A percentile compares a stretch with the other conserved stretches of the same genome.
These are phyloP conservation scores for Ophiostoma himal-ulmi DNA, from an alignment of 2,329 filamentous ascomycete genomes.

Conservation along the genomic window DNA sequence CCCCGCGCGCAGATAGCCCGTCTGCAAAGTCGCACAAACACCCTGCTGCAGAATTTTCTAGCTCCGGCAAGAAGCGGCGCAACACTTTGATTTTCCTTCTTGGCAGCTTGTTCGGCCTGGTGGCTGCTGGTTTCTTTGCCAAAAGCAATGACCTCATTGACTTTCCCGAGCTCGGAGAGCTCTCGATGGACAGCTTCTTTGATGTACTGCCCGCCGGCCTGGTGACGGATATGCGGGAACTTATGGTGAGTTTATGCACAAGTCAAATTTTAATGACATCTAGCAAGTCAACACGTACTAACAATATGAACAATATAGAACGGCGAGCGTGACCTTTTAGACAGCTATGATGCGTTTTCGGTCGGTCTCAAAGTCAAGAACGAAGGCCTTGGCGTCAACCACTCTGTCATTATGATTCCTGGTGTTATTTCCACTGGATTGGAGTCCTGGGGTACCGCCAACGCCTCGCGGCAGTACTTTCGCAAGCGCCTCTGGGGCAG, in stretches of 20 bases:
- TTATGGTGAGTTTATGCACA: conserved; percentile 57
- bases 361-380: conserved; percentile 76
- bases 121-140: conserved; percentile 86
- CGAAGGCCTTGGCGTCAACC: conserved; percentile 74
- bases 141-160: conserved; percentile 85
- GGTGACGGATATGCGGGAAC: conserved; percentile 75
- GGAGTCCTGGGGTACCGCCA: conserved; percentile 91
- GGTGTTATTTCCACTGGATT: conserved; percentile 96
- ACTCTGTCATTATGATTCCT: conserved; percentile 94
- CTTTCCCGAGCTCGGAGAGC: conserved; percentile 61
- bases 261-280: not conserved
- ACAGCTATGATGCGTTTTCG: conserved; percentile 89
- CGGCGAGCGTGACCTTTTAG: conserved; percentile 73
- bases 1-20: not conserved
- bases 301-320: conserved; percentile 50
- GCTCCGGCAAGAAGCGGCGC: conserved; percentile 56
- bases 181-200: conserved; percentile 77
- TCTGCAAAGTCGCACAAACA: conserved; percentile 10
- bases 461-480: conserved; percentile 82
- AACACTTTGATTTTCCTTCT: conserved; percentile 79
- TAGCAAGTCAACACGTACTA: not conserved
- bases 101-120: conserved; percentile 81
- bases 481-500: conserved; percentile 92
- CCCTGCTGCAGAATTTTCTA: not conserved
- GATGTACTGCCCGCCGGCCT: conserved; percentile 85